Base-by-base conservation (phyloP, 1,139 yeast genomes). In the Geotrichum armillariae region DNA sequence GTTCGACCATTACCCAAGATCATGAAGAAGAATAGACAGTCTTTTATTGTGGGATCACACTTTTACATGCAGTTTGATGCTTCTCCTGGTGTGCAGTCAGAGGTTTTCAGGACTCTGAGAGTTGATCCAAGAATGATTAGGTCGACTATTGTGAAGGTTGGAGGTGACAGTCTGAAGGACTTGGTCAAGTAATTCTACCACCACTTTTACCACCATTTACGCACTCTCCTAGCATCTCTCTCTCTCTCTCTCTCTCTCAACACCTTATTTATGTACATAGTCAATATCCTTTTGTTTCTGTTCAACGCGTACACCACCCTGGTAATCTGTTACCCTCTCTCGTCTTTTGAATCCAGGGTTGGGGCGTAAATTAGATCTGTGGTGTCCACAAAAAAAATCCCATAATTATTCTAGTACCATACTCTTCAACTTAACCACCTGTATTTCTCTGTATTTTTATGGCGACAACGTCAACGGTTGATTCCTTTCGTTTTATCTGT, bases 61-160 rank as follows among this genome's bases (percentile, higher is more conserved):
- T 91, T 91, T 62, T 70, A 87, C 56, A 80, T 93, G 82, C 76
- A 87, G 21, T 93, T 93, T 66, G 98, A 93, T 65, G 78, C 90
- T 1, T 85, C 94, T 48, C 78, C 91, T 12, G 82, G 84, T 46
- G 97, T 88, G 8, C 98, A 91, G 68, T 79, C 84, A 46, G 96
- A 90, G 70, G 81, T 93, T 52, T 71, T 83, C 58, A 79, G 95
- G 70, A 83, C 95, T 3, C 72, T 91, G 60, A 80, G 85, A 63
- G 79, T 80, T 57, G 99, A 91, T 69, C 97, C 98, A 25, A 84
- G 98, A 71, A 83, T 91, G 57, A 80, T 91, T 55, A 78, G 96
- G 66, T 81, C 94, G 25, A 79, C 82, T 54, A 76, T 91, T 38
- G 76, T 85, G 51, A 87, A 81, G 65, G 82, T 84, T 48, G 82